These are phyloP conservation scores for Metschnikowia henanensis DNA, from an alignment of 805 yeast species.

Conservation along the genomic window DNA sequence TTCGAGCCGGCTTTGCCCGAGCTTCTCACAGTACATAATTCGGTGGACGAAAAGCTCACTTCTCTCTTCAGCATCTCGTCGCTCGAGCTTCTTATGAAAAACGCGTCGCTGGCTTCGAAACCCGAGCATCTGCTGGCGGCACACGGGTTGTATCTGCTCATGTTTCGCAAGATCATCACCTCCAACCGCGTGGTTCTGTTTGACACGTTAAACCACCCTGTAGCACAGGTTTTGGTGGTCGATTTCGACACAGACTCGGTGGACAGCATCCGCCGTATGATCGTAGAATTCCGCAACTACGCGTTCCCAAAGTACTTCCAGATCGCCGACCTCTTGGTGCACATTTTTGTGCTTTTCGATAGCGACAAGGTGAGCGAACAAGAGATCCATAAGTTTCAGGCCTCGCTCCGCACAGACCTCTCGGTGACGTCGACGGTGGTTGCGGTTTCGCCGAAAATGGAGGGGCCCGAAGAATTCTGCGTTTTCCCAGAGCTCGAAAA, in stretches of 20 bases:
- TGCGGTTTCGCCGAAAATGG: constrained; percentile 22
- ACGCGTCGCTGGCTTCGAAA: constrained; percentile 1
- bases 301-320: constrained; percentile 65
- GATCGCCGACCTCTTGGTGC: constrained; percentile 56
- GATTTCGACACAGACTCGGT: constrained; percentile 51
- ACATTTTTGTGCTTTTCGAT: constrained; percentile 35
- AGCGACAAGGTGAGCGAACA: constrained; percentile 19
- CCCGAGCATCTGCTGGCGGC: constrained; percentile 7
- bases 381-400: constrained; percentile 37
- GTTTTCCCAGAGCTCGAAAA: constrained; percentile 26
- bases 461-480: constrained; percentile 7
- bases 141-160: constrained; percentile 49
- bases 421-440: constrained; percentile 28
- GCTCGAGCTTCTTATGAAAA: constrained; percentile 30
- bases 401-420: constrained; percentile 25
- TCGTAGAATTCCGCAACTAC: constrained; percentile 51
- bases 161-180: constrained; percentile 58
- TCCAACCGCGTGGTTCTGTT: constrained; percentile 66
- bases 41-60: constrained; percentile 21
- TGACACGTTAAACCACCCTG: constrained; percentile 87
- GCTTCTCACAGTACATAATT: constrained; percentile 29
- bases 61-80: constrained; percentile 39
- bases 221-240: constrained; percentile 68
- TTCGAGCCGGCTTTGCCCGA: constrained; percentile 47
- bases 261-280: constrained; percentile 55